These are phyloP conservation scores for Lepiota brunneoincarnata DNA, from an alignment of 768 basidiomycete species.

Conservation along the genomic window DNA sequence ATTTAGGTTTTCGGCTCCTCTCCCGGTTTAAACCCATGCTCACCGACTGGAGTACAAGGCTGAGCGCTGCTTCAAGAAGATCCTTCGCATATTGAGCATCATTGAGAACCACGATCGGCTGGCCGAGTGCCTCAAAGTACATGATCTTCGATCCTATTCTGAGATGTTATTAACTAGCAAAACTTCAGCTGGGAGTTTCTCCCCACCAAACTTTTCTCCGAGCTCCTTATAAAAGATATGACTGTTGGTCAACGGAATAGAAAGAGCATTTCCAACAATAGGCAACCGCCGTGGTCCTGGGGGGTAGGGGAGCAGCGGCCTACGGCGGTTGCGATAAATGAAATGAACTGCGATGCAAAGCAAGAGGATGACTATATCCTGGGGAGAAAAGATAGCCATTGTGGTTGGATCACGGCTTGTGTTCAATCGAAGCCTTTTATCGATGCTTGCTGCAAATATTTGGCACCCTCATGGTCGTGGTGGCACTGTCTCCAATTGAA, in stretches of 20 bases:
- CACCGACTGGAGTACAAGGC: constrained; percentile 3
- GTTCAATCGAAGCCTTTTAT: too few relatives aligned
- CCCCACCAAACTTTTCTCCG: neutral
- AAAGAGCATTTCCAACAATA: constrained; percentile 6
- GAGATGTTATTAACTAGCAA: constrained; percentile 7
- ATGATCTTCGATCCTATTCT: too few relatives aligned
- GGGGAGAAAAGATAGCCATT: neutral
- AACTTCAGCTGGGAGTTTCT: neutral
- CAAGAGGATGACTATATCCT: neutral
- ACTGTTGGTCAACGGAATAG: neutral
- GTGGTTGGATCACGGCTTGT: neutral
- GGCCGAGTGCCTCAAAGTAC: too few relatives aligned
- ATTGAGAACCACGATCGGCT: too few relatives aligned
- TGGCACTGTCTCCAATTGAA: too few relatives aligned
- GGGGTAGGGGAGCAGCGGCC: neutral
- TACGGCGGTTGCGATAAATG: neutral
- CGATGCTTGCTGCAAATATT: too few relatives aligned
- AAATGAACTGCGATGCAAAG: neutral
- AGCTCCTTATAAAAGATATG: constrained; percentile 3
- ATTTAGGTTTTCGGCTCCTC: neutral
- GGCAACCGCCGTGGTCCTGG: constrained; percentile 6
- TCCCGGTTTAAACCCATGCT: neutral
- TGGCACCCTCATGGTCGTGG: too few relatives aligned
- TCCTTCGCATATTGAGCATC: neutral
- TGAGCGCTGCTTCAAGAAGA: constrained; percentile 23